Evolutionary conservation across 2,329 filamentous ascomycete species (phyloP), one percentile per base, ranked within the genome.

Genomic region (Scytalidium sp.): DNA sequence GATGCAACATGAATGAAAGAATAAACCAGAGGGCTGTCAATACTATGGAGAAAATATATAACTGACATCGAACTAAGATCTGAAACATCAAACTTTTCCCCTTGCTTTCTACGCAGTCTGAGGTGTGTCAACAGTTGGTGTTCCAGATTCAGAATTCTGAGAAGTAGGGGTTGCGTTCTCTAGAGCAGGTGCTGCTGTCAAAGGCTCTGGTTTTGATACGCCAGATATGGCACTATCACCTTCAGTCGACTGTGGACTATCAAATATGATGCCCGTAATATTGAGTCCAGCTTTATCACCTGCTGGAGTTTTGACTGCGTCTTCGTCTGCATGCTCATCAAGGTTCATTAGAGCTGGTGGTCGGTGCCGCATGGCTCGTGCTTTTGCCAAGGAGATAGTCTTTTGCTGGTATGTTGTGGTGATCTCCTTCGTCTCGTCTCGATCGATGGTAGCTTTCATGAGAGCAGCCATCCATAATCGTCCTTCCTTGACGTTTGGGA

Each of bases 361-460:
- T 4, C 94, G 83, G 65, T 96, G 90, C 50, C 88, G 88, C 84
- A 95, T 89, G 54, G 87, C 81, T 51, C 87, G 84, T 11, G 94
- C 94, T 71, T 96, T 96, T 49, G 86, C 81, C 6, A 99, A 81
- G 21, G 88, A 94, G 49, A 99, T 96, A 0, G 94, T 99, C 75
- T 96, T 94, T 66, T 97, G 92, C 65, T 96, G 93, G 70, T 97
- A 97, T 3, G 91, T 96, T 3, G 89, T 94, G 19, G 90, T 91
- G 52, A 96, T 85, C 9, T 87, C 82, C 53, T 87, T 81, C 3
- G 81, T 81, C 62, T 87, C 84, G 60, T 99, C 94, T 53, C 93
- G 87, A 65, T 97, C 93, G 60, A 99, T 99, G 1, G 94, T 99
- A 10, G 94, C 94, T 72, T 99, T 99, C 90, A 99, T 96, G 46